Base-by-base conservation (phyloP, 1,139 yeast genomes). In the Lodderomyces beijingensis region DNA sequence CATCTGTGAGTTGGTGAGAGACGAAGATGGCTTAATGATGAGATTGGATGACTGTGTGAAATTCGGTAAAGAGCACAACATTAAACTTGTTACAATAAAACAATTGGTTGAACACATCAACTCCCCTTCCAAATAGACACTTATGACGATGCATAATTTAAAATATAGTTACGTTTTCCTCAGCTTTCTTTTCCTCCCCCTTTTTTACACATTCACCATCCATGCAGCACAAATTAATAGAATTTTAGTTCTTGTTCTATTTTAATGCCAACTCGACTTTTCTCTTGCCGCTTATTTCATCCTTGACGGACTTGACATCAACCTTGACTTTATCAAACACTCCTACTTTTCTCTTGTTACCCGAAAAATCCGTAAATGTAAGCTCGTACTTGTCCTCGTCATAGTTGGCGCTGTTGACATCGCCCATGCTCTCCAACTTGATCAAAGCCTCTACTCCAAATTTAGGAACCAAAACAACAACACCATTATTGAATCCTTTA, bases 401-500 rank as follows among this genome's bases (percentile, higher is more conserved):
- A 51, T 78, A 87, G 25, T 64, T 62, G 2, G 89, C 88, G 27
- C 77, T 59, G 39, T 70, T 69, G 15, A 70, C 76, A 41, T 85
- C 84, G 13, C 82, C 79, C 45, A 91, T 57, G 46, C 77, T 79
- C 43, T 87, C 94, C 40, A 87, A 57, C 53, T 84, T 85, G 44
- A 93, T 87, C 49, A 91, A 66, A 36, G 96, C 93, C 62, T 93
- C 99, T 34, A 93, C 89, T 35, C 98, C 98, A 61, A 87, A 89
- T 55, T 84, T 85, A n/a, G 98, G 97, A 16, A 93, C 97, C 34
- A 91, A 64, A 4, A 91, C 95, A 22, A 89, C 96, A 41, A 93
- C 77, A 59, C 98, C 99, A 55, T 93, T 93, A 43, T 87, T 81
- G 57, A 91, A 89, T 27, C 93, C 91, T 55, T 87, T 86, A 49